Conservation (phyloP, 1,284 basidiomycete species). For the Leccinum fallax region DNA sequence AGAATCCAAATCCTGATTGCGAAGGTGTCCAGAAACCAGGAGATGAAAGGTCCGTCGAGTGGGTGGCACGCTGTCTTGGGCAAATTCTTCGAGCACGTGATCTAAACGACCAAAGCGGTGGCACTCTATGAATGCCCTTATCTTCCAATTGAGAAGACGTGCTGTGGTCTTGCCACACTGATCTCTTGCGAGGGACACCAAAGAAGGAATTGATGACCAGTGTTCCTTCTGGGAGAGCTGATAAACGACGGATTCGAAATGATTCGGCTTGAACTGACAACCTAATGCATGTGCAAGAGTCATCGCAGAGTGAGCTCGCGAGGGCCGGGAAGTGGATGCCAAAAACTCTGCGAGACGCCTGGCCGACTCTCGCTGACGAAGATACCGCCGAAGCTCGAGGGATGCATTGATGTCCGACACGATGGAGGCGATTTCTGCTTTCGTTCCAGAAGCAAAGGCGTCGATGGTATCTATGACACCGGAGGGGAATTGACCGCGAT, state of each 20-base stretch:
- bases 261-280: conserved; percentile 49
- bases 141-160: conserved; percentile 69
- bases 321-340: conserved; percentile 43
- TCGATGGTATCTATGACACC: conserved; percentile 31
- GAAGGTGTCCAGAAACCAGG: conserved; percentile 63
- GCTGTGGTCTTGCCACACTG: conserved; percentile 51
- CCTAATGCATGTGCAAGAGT: conserved; percentile 51
- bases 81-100: conserved; percentile 52
- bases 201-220: conserved; percentile 53
- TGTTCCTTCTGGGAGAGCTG: conserved; percentile 46
- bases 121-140: conserved; percentile 57
- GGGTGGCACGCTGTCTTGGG: conserved; percentile 46
- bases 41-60: conserved; percentile 66
- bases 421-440: conserved; percentile 26
- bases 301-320: conserved; percentile 47
- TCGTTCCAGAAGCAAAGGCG: conserved; percentile 21
- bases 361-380: conserved; percentile 43
- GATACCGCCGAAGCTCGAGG: conserved; percentile 32
- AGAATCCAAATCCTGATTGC: conserved; percentile 61
- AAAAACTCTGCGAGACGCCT: conserved; percentile 48
- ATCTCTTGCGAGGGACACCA: conserved; percentile 48
- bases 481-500: conserved; percentile 27
- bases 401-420: conserved; percentile 27
- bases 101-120: conserved; percentile 50
- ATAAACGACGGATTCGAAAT: conserved; percentile 59